Conservation (phyloP, 1,284 basidiomycete genomes). For the Bjerkandera adusta region DNA sequence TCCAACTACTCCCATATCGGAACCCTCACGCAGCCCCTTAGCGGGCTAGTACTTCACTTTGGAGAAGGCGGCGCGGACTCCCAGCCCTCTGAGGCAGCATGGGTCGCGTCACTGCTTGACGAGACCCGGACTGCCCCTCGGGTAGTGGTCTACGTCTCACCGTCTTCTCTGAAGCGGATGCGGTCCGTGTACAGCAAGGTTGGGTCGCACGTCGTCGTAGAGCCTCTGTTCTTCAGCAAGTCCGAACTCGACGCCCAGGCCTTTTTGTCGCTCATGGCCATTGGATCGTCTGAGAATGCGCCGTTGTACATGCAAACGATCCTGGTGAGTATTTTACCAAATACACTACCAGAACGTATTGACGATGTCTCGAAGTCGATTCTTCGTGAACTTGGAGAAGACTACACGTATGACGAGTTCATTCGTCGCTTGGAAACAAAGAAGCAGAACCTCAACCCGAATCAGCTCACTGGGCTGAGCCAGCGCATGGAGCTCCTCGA, state of each 20-base stretch:
- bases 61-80: constrained; percentile 59
- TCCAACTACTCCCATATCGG: constrained; percentile 47
- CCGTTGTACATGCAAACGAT: constrained; percentile 68
- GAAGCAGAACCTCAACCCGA: constrained; percentile 50
- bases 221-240: constrained; percentile 56
- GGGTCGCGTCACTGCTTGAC: constrained; percentile 43
- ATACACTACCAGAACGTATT: no score
- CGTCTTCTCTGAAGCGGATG: constrained; percentile 62
- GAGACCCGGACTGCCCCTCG: constrained; percentile 40
- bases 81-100: constrained; percentile 65
- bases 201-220: constrained; percentile 45
- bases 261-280: constrained; percentile 66
- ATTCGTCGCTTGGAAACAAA: constrained; percentile 41
- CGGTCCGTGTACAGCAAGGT: constrained; percentile 50
- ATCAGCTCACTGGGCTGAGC: constrained; percentile 50
- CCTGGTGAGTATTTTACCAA: constrained; percentile 40
- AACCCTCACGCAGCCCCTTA: constrained; percentile 48
- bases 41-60: constrained; percentile 65
- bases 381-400: constrained; percentile 46
- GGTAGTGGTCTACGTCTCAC: constrained; percentile 61
- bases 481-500: constrained; percentile 56
- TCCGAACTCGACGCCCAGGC: constrained; percentile 66
- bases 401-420: constrained; percentile 46
- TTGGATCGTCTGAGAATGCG: constrained; percentile 54
- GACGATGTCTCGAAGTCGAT: constrained; percentile 39